Evolutionary conservation across 305 asterid genomes (phyloP), one percentile per base, ranked within the genome.

Genomic region (Salvia sclarea): DNA sequence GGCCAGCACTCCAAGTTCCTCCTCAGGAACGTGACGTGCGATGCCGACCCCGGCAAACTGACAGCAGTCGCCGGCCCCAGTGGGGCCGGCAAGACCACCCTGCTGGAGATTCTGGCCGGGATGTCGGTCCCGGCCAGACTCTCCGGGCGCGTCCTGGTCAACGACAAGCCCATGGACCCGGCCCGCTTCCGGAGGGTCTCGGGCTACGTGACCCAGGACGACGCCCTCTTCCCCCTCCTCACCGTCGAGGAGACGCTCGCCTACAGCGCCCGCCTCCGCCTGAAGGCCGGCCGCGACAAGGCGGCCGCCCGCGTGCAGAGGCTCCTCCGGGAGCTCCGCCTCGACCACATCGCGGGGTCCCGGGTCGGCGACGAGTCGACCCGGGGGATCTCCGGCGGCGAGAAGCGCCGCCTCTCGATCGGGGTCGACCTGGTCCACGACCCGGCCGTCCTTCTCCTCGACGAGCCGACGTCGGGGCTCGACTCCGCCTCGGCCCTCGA

Each of bases 311-410:
- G 83, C 68, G 92, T 86, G 14, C 13, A 31, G 5, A 77, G 61
- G 71, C 79, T 89, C 49, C 52, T 91, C 63, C 85, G 70, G 72
- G 96, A 85, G 43, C 86, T 91, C 1, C 93, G 90, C 17, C 40
- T 91, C 70, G 88, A 85, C 3, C 90, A 81, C 69, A 66, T 89
- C 21, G 75, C 80, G 1, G 73, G 80, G 1, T 69, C 52, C 8
- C 72, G 85, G 69, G 77, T 92, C 0, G 96, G 96, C 2, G 66
- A 80, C 4, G 93, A 82, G 22, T 81, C 90, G 2, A 66, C 38
- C 25, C 57, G 81, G 11, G 92, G 92, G 4, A 81, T 92, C 60
- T 92, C 98, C 0, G 98, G 96, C 3, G 98, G 98, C 6, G 98
- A 92, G 68, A 86, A 78, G 75, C 79, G 96, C 2, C 81, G 98